phyloP scores from a whole-genome alignment of 257 asterid species.

The Ligustrum vulgare region DNA sequence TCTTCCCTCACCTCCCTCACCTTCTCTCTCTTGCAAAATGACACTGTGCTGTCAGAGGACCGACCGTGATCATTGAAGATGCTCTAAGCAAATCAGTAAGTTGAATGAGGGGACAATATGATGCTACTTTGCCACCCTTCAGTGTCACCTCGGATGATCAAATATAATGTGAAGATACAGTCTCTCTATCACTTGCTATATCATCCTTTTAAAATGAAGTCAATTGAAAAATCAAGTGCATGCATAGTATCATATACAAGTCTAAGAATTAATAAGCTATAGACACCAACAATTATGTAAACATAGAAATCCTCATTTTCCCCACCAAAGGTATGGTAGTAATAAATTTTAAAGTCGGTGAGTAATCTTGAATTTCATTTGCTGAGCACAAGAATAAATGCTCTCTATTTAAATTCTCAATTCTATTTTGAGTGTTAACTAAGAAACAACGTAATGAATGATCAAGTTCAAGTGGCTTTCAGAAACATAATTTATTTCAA shows the following conservation, averaged over 20 bases:
- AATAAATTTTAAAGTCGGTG: neutral
- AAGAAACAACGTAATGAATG: neutral
- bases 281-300: conserved; percentile 12
- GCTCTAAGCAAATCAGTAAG: too few species aligned
- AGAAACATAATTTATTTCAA: neutral
- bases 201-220: conserved; percentile 76
- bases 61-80: too few species aligned
- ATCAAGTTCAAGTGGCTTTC: neutral
- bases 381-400: neutral
- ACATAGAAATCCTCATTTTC: neutral
- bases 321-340: neutral
- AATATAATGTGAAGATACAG: too few species aligned
- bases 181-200: conserved; percentile 70
- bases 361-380: neutral
- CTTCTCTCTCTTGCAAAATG: too few species aligned
- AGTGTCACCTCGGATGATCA: too few species aligned
- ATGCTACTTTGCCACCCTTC: too few species aligned
- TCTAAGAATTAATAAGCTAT: conserved; percentile 9
- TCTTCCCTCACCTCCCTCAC: too few species aligned
- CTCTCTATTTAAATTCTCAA: neutral
- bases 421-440: neutral
- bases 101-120: too few species aligned
- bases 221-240: conserved; percentile 24
- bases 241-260: conserved; percentile 3
- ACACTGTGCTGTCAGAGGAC: too few species aligned